Conservation (phyloP, 2,329 filamentous ascomycete genomes). For the Sporothrix variecibatus region DNA sequence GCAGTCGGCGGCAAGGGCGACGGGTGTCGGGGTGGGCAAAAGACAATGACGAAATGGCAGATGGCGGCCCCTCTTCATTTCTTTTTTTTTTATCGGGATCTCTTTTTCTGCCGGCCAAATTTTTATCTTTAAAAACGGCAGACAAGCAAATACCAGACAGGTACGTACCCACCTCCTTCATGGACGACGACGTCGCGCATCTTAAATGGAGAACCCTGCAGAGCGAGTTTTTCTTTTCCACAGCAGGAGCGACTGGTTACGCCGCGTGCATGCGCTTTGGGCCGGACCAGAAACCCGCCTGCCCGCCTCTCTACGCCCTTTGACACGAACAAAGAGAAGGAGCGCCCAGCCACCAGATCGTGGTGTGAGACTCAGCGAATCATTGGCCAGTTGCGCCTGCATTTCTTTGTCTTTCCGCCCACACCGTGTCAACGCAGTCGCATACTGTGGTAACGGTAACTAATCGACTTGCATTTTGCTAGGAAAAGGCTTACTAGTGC, state of each 20-base stretch:
- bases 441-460: constrained; percentile 1
- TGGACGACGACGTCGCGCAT: neutral
- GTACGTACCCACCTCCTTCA: constrained; percentile 6
- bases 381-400: constrained; percentile 1
- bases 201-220: neutral
- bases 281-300: neutral
- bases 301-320: neutral
- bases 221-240: neutral
- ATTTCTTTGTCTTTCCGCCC: neutral
- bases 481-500: neutral
- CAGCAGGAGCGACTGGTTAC: neutral
- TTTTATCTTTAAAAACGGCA: neutral
- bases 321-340: constrained; percentile 20
- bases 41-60: constrained; percentile 24
- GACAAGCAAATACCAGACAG: neutral
- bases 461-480: neutral
- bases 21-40: constrained; percentile 14
- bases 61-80: neutral
- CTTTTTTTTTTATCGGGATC: neutral
- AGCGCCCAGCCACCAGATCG: constrained; percentile 1
- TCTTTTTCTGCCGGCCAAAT: constrained; percentile 19
- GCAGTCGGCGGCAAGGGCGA: constrained; percentile 19
- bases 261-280: neutral
- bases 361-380: constrained; percentile 6
- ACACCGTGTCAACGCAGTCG: neutral